Evolutionary conservation across 129 eudicot species (phyloP).

Genomic region (Rutidosis leptorrhynchoides): DNA sequence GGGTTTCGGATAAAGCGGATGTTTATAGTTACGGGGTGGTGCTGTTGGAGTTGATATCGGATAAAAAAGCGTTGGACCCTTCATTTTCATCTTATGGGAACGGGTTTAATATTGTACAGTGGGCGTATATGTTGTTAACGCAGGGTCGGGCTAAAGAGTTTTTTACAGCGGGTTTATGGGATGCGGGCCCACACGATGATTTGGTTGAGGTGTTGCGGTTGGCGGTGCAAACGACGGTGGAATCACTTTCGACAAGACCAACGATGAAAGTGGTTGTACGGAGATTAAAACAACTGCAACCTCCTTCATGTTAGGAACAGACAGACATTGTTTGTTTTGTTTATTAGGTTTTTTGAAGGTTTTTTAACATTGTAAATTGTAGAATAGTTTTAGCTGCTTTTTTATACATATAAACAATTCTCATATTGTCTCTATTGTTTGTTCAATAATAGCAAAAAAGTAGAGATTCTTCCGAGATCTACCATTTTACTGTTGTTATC

Average conservation of each 20-base stretch:
- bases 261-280: conserved; percentile 89
- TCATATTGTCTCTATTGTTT: conserved; percentile 34
- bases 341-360: conserved; percentile 23
- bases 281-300: conserved; percentile 83
- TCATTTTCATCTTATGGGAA: conserved; percentile 84
- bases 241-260: conserved; percentile 70
- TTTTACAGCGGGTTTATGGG: conserved; percentile 85
- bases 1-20: conserved; percentile 91
- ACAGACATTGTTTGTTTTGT: conserved; percentile 21
- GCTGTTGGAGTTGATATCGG: conserved; percentile 73
- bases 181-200: conserved; percentile 89
- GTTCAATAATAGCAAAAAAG: conserved; percentile 34
- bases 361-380: conserved; percentile 61
- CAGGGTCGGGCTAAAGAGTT: conserved; percentile 90
- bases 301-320: conserved; percentile 60
- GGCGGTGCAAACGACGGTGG: conserved; percentile 86
- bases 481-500: neutral
- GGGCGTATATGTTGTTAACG: conserved; percentile 82
- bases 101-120: conserved; percentile 80
- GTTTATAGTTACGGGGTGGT: conserved; percentile 95
- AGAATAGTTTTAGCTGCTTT: conserved; percentile 46
- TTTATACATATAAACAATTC: conserved; percentile 30
- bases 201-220: conserved; percentile 80
- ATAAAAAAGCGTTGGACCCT: conserved; percentile 79
- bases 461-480: conserved; percentile 17